These are phyloP conservation scores for Ambrosiella beaveri DNA, from an alignment of 2,329 filamentous ascomycete genomes.

Conservation along the genomic window DNA sequence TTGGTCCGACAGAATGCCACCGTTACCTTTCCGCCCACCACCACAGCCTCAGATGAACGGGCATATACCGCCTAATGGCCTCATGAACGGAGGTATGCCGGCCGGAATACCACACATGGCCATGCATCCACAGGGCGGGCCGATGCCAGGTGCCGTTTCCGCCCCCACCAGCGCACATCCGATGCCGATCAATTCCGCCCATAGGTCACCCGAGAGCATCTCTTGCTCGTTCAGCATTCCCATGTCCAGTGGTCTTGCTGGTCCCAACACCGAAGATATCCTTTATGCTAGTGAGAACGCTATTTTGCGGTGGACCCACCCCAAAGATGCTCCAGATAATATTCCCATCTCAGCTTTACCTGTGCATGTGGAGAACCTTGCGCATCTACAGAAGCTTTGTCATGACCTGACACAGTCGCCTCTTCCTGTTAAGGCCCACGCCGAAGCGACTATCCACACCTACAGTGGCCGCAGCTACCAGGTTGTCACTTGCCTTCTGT, in stretches of 20 bases:
- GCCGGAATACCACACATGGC: conserved; percentile 17
- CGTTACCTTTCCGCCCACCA: conserved; percentile 8
- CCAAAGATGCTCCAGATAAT: conserved; percentile 69
- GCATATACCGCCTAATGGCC: conserved; percentile 2
- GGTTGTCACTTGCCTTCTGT: conserved; percentile 79
- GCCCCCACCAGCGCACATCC: background rate
- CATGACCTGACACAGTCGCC: conserved; percentile 57
- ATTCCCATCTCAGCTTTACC: conserved; percentile 76
- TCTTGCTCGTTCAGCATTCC: conserved; percentile 96
- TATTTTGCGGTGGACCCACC: conserved; percentile 82
- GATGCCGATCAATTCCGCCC: conserved; percentile 10
- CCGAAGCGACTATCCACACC: conserved; percentile 58
- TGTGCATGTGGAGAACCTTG: conserved; percentile 77
- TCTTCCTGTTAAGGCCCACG: conserved; percentile 63
- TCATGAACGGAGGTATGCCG: conserved; percentile 8
- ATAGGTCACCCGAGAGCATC: conserved; percentile 23
- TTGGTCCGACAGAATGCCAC: conserved; percentile 48
- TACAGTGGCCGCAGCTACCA: conserved; percentile 49
- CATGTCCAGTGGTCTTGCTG: conserved; percentile 79
- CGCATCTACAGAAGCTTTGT: conserved; percentile 62
- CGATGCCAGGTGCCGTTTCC: conserved; percentile 1
- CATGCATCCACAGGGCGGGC: conserved; percentile 27
- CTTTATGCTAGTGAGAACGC: conserved; percentile 80
- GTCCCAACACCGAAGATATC: conserved; percentile 86
- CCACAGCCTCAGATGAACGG: conserved; percentile 4